phyloP scores from a whole-genome alignment of 495 filamentous ascomycete species.

The Aspergillus steynii region DNA sequence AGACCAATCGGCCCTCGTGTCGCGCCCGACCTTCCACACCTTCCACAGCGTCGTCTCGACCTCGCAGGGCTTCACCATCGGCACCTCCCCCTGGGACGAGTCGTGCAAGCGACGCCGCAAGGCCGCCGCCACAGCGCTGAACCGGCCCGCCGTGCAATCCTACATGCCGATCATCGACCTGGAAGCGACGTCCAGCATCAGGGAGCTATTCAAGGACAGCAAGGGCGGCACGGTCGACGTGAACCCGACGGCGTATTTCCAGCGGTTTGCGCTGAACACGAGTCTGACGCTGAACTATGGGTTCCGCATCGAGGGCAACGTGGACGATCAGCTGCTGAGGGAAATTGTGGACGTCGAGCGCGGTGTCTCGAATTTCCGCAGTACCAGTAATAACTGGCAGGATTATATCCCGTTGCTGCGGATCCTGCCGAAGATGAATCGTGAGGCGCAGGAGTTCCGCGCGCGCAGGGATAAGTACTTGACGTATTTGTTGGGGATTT shows the following conservation, averaged over 20 bases:
- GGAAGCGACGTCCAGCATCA: conserved; percentile 63
- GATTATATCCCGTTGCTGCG: conserved; percentile 67
- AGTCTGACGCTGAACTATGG: conserved; percentile 69
- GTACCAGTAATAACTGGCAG: conserved; percentile 69
- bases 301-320: conserved; percentile 58
- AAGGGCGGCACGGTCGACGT: conserved; percentile 58
- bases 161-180: conserved; percentile 76
- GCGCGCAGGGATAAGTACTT: conserved; percentile 57
- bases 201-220: conserved; percentile 60
- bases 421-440: conserved; percentile 54
- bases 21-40: conserved; percentile 67
- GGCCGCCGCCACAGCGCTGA: conserved; percentile 69
- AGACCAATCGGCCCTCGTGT: conserved; percentile 69
- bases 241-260: conserved; percentile 65
- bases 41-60: conserved; percentile 71
- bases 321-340: conserved; percentile 56
- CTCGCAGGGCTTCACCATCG: conserved; percentile 72
- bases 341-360: conserved; percentile 67
- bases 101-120: conserved; percentile 70
- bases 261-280: conserved; percentile 67
- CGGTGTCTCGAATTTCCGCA: conserved; percentile 62
- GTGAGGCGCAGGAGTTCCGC: conserved; percentile 55
- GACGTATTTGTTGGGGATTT: conserved; percentile 56
- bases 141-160: conserved; percentile 62
- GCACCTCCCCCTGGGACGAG: conserved; percentile 74